Evolutionary conservation across 2,329 filamentous ascomycete genomes (phyloP).

Genomic region (Whalleya microplaca): DNA sequence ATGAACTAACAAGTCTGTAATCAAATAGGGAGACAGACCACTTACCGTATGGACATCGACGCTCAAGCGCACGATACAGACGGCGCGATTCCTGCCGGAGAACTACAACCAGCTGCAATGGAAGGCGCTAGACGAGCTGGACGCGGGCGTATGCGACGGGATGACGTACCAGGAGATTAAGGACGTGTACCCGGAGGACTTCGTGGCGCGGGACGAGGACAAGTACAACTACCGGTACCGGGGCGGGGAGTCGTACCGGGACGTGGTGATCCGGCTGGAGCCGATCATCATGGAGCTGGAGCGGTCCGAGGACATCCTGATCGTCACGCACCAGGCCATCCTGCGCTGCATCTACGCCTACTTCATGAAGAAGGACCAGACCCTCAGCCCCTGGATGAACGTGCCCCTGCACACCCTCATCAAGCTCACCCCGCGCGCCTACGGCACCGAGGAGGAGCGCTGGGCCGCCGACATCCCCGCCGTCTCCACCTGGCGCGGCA

Average conservation of each 20-base stretch:
- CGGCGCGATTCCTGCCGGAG: slow-evolving; percentile 77
- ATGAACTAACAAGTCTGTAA: slow-evolving; percentile 12
- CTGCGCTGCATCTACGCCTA: slow-evolving; percentile 97
- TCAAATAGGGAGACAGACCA: slow-evolving; percentile 58
- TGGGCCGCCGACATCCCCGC: slow-evolving; percentile 91
- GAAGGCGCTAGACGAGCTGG: slow-evolving; percentile 97
- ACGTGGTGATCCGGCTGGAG: slow-evolving; percentile 95
- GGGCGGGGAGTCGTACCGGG: slow-evolving; percentile 91
- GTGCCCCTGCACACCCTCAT: slow-evolving; percentile 96
- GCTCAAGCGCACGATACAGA: slow-evolving; percentile 84
- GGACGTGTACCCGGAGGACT: slow-evolving; percentile 89
- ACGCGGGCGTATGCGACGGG: slow-evolving; percentile 94
- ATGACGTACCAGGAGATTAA: slow-evolving; percentile 97
- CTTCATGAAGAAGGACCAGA: slow-evolving; percentile 96
- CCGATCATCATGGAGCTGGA: slow-evolving; percentile 99
- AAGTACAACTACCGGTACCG: slow-evolving; percentile 99
- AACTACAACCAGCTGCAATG: slow-evolving; percentile 95
- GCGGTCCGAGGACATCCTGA: slow-evolving; percentile 93
- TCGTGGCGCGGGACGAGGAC: slow-evolving; percentile 92
- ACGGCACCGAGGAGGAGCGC: slow-evolving; percentile 87
- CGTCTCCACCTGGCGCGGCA: slow-evolving; percentile 93
- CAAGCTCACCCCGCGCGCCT: slow-evolving; percentile 92
- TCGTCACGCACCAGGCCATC: slow-evolving; percentile 97
- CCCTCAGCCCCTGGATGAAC: slow-evolving; percentile 96
- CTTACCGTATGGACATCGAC: slow-evolving; percentile 67